Evolutionary conservation across 305 asterid genomes (phyloP).

Genomic region (Solanum hybrid): DNA sequence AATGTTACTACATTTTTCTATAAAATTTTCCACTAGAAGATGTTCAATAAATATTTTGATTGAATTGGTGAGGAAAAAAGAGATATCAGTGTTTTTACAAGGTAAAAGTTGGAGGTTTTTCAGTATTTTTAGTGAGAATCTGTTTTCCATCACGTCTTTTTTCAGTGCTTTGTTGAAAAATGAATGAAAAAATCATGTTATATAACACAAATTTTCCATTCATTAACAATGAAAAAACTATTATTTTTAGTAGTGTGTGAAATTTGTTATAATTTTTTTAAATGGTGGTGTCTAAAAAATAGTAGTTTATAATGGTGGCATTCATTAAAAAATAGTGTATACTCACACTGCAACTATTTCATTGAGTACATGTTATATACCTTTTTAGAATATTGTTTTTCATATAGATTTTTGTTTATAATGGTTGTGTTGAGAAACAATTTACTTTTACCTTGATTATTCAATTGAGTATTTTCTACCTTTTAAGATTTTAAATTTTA

Average conservation of each 20-base stretch:
- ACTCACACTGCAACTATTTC: neutral
- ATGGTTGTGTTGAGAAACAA: neutral
- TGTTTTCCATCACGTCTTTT: neutral
- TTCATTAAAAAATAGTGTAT: too few relatives aligned
- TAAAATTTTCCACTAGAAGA: neutral
- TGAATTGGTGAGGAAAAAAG: neutral
- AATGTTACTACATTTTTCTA: neutral
- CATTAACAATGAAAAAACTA: too few relatives aligned
- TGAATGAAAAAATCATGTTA: neutral
- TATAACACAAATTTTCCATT: neutral
- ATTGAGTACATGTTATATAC: neutral
- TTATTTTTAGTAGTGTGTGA: neutral
- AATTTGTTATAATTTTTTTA: neutral
- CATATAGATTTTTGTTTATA: neutral
- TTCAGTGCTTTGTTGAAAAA: too few relatives aligned
- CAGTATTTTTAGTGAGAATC: neutral
- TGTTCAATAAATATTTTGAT: too few relatives aligned
- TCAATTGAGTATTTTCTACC: neutral
- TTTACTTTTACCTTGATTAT: neutral
- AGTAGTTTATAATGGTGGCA: neutral
- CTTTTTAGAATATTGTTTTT: neutral
- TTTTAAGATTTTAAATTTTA: neutral
- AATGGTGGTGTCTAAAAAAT: neutral
- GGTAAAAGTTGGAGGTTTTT: rapidly evolving
- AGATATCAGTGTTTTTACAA: too few relatives aligned